A percentile compares a stretch with the other conserved stretches of the same genome.
Conservation (phyloP, 2,329 filamentous ascomycete genomes). For the Apiospora sp. region DNA sequence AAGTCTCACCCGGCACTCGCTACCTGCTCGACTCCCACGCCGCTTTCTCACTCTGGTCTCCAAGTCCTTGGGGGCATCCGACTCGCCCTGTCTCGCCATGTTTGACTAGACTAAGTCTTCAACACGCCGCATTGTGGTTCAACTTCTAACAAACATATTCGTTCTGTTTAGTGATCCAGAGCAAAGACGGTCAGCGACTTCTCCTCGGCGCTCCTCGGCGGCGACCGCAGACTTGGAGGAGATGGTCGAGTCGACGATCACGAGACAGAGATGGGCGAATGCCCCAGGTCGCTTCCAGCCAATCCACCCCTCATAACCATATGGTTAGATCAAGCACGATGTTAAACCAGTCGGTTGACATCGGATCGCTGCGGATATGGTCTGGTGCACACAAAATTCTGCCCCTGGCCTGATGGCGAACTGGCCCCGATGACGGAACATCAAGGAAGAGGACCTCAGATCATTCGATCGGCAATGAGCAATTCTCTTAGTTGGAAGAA, state of each 20-base stretch:
- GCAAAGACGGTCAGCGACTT: background rate
- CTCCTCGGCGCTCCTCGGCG: background rate
- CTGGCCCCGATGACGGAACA: background rate
- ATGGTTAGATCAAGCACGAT: constrained; percentile 12
- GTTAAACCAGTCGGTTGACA: constrained; percentile 12
- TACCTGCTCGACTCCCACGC: background rate
- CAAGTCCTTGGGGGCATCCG: background rate
- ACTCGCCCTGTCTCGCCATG: background rate
- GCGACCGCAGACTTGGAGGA: background rate
- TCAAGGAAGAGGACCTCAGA: background rate
- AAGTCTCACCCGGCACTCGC: background rate
- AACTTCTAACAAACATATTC: background rate
- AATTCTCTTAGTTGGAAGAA: background rate
- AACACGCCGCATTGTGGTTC: background rate
- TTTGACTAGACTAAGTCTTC: background rate
- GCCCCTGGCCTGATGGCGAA: background rate
- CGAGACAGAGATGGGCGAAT: background rate
- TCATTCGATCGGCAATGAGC: constrained; percentile 1
- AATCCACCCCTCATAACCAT: background rate
- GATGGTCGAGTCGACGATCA: background rate
- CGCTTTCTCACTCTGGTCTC: background rate
- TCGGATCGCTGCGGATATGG: constrained; percentile 13
- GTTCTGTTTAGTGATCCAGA: background rate
- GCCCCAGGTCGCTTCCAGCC: background rate
- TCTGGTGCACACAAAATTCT: background rate